Evolutionary conservation across 345 rosid genomes (phyloP).

Genomic region (Isatis tinctoria): DNA sequence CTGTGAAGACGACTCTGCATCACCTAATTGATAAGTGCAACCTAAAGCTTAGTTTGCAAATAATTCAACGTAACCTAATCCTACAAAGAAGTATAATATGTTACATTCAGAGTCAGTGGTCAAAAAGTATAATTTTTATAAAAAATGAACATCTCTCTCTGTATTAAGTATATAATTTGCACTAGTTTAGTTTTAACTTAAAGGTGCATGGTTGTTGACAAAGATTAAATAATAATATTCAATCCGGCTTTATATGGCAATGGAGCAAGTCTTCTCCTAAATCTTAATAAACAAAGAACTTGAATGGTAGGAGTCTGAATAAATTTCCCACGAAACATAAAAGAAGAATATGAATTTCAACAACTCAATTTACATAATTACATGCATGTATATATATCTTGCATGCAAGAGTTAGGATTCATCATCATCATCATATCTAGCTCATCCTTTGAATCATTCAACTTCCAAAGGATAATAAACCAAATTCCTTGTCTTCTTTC

Average conservation of each 20-base stretch:
- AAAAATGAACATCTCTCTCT: not conserved
- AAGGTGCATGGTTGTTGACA: slow-evolving; percentile 14
- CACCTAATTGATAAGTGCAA: slow-evolving; percentile 15
- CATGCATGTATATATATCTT: not conserved
- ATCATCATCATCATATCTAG: not conserved
- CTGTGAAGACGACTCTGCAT: not conserved
- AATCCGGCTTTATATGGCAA: not conserved
- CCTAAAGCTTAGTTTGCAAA: slow-evolving; percentile 18
- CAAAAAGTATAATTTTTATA: slow-evolving; percentile 7
- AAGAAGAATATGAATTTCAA: slow-evolving; percentile 7
- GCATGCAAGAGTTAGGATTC: not conserved
- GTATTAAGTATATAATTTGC: not conserved
- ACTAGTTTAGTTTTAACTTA: slow-evolving; percentile 13
- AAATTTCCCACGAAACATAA: slow-evolving; percentile 1
- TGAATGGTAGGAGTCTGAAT: slow-evolving; percentile 3
- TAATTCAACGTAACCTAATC: slow-evolving; percentile 27
- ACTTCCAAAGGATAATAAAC: not conserved
- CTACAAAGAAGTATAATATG: not conserved
- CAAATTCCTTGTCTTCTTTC: not conserved
- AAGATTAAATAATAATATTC: not conserved
- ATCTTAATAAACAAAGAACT: slow-evolving; percentile 3
- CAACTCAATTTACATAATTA: slow-evolving; percentile 23
- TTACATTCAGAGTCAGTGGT: not conserved
- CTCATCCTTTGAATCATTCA: not conserved
- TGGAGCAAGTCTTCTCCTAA: slow-evolving; percentile 32